These are phyloP conservation scores for Camelina neglecta DNA, from an alignment of 345 rosid species.

Conservation along the genomic window DNA sequence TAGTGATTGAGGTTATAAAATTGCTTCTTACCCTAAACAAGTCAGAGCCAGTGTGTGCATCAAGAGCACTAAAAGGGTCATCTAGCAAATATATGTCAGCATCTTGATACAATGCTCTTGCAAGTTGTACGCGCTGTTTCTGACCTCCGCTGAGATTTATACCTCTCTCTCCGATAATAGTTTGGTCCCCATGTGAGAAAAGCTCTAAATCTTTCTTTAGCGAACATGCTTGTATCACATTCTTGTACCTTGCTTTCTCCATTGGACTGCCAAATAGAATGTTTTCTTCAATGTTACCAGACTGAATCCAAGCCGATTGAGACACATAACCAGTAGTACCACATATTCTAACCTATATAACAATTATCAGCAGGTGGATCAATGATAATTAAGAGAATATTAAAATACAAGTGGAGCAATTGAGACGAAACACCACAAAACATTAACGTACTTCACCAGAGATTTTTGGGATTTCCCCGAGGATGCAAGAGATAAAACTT, in stretches of 20 bases:
- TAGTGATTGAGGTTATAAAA: not conserved
- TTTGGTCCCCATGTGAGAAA: constrained; percentile 98
- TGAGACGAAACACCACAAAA: constrained; percentile 30
- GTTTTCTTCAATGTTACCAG: constrained; percentile 99
- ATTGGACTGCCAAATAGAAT: constrained; percentile 95
- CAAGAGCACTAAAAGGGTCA: constrained; percentile 99
- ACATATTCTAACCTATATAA: constrained; percentile 82
- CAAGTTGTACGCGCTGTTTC: constrained; percentile 99
- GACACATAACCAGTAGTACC: constrained; percentile 97
- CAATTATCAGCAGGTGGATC: constrained; percentile 30
- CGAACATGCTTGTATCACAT: constrained; percentile 91
- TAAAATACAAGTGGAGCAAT: constrained; percentile 14
- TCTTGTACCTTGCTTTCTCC: constrained; percentile 93
- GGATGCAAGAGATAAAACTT: constrained; percentile 97
- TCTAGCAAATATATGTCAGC: constrained; percentile 97
- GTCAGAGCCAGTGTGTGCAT: constrained; percentile 98
- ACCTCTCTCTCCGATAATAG: constrained; percentile 99
- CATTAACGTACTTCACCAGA: constrained; percentile 89
- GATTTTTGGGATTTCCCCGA: constrained; percentile 96
- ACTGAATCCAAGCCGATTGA: constrained; percentile 99
- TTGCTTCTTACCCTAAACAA: constrained; percentile 76
- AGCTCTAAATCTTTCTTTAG: constrained; percentile 94
- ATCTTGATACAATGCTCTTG: constrained; percentile 99
- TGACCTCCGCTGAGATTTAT: constrained; percentile 99
- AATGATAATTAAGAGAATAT: constrained; percentile 20